Base-by-base conservation (phyloP, 1,284 basidiomycete genomes). In the Cutaneotrichosporon dermatis region DNA sequence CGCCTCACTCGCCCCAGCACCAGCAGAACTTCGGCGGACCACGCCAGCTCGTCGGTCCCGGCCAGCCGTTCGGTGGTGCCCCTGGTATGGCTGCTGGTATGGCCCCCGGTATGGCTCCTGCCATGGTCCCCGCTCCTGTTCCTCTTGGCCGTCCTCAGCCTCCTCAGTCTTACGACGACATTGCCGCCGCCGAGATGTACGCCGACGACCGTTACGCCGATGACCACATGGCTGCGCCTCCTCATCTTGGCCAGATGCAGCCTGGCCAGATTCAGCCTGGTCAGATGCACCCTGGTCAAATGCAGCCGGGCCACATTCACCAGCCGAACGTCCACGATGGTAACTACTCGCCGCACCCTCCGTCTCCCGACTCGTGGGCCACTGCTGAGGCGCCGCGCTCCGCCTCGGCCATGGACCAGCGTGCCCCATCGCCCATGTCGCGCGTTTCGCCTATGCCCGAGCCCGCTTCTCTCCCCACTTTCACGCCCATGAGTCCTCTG, bases 131-230 rank as follows among this genome's bases (percentile, higher is more conserved):
- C n/a, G 60, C 62, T 15, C 69, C 71, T 40, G 62, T 74, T 4
- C 65, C 72, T 13, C 67, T 76, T 53, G 75, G 75, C 60, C 66
- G 72, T 46, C 74, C 74, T 15, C 62, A 66, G 6, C 59, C 70
- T 33, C 73, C 75, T 3, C 51, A 57, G 16, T 64, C 67, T 4
- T 62, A 66, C 35, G 67, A 65, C 46, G 72, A 73, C 45, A 65
- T 76, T 49, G 68, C 67, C 16, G 59, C 63, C 9, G 64, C 64
- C 51, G 73, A 76, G 54, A 68, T 59, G 46, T 64, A 64, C 62
- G 57, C 62, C 43, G 62, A 64, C 55, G 62, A 64, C 59, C 59
- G 62, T 43, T 64, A 64, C 49, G 59, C 59, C 45, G 62, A 64
- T 10, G 62, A 64, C 48, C 59, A 64, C 48, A 42, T 55, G 46